Evolutionary conservation across 371 early-diverging fungal species (phyloP).

Genomic region (Pancytospora philotis): DNA sequence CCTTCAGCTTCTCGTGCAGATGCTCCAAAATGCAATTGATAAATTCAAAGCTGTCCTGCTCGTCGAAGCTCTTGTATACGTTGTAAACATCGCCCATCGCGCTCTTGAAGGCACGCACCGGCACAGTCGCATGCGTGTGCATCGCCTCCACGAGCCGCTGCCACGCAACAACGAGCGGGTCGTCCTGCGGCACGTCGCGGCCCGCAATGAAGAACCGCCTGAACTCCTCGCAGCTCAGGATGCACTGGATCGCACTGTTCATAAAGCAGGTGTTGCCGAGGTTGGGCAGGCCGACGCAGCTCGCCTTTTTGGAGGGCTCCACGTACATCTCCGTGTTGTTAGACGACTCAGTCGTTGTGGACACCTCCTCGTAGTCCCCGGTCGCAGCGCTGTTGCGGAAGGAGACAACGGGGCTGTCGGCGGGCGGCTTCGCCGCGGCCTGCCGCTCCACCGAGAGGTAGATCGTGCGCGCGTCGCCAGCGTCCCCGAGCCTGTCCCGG

Average conservation of each 20-base stretch:
- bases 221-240: conserved; percentile 75
- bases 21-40: conserved; percentile 65
- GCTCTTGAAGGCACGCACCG: conserved; percentile 22
- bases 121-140: not conserved
- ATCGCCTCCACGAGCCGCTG: not conserved
- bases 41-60: conserved; percentile 70
- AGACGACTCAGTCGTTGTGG: not conserved
- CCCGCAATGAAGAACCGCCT: conserved; percentile 60
- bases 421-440: not conserved
- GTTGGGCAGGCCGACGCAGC: conserved; percentile 63
- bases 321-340: not conserved
- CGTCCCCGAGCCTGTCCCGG: too few relatives aligned
- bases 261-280: conserved; percentile 94
- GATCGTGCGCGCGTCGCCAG: not conserved
- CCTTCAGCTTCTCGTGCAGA: conserved; percentile 64
- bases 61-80: conserved; percentile 64
- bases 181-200: not conserved
- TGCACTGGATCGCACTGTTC: conserved; percentile 87
- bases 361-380: not conserved
- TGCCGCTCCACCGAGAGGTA: conserved; percentile 6
- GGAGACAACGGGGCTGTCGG: not conserved
- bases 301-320: not conserved
- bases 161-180: not conserved
- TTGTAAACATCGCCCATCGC: conserved; percentile 58
- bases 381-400: not conserved